Conservation (phyloP, 2,329 filamentous ascomycete species). For the Cadophora sp. region DNA sequence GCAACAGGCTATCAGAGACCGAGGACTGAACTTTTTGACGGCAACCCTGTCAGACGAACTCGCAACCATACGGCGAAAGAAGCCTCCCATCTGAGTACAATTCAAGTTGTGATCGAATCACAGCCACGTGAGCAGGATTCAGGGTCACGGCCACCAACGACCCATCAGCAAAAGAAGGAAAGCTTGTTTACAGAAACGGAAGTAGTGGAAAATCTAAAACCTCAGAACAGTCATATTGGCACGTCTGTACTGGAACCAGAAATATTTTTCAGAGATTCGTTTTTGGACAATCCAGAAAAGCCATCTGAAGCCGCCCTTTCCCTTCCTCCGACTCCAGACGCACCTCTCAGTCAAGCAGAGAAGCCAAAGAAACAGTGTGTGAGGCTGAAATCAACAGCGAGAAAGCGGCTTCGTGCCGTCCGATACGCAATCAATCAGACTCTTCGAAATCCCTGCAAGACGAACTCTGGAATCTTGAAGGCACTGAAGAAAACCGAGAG, state of each 20-base stretch:
- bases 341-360: not conserved
- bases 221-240: not conserved
- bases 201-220: not conserved
- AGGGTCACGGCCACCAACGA: not conserved
- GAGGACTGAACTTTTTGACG: not conserved
- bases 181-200: not conserved
- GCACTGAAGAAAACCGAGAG: not conserved
- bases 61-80: not conserved
- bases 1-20: not conserved
- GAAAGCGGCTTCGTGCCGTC: not conserved
- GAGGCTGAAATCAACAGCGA: not conserved
- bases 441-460: not conserved
- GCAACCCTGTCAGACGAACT: not conserved
- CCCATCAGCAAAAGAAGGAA: not conserved
- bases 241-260: not conserved
- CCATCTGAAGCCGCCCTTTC: not conserved
- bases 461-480: not conserved
- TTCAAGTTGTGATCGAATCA: slow-evolving; percentile 3
- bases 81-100: not conserved
- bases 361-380: not conserved
- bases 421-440: not conserved
- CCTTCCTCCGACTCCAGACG: not conserved
- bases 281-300: not conserved
- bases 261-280: not conserved
- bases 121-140: not conserved